Evolutionary conservation across 208 protist species (phyloP).

Genomic region (Leishmania arabica): DNA sequence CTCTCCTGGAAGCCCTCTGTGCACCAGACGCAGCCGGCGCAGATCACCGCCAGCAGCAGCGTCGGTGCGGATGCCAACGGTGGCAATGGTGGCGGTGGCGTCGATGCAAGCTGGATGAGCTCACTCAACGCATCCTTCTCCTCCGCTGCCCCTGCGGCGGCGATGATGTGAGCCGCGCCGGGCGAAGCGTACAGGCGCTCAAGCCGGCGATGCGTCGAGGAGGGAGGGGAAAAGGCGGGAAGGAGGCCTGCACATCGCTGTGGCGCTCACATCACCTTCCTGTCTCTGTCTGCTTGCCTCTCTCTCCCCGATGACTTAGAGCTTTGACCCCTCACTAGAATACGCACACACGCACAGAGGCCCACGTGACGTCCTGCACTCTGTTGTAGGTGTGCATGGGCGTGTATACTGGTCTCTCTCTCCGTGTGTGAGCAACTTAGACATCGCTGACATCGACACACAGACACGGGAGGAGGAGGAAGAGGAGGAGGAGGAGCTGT

Average conservation of each 20-base stretch:
- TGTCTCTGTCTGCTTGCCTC: neutral
- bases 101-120: conserved; percentile 15
- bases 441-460: neutral
- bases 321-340: neutral
- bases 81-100: conserved; percentile 13
- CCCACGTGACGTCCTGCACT: neutral
- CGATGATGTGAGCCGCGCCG: neutral
- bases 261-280: neutral
- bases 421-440: neutral
- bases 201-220: neutral
- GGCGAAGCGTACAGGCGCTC: neutral
- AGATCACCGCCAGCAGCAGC: neutral
- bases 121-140: neutral
- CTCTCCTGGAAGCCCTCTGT: conserved; percentile 4
- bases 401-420: neutral
- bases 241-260: neutral
- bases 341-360: conserved; percentile 2
- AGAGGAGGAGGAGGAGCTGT: too few species aligned
- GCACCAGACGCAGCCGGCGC: neutral
- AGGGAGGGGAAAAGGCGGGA: neutral
- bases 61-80: neutral
- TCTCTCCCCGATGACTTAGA: neutral
- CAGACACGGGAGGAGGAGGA: neutral
- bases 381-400: neutral
- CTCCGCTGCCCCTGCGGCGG: neutral